These are phyloP conservation scores for Phytophthora quininea DNA, from an alignment of 352 stramenopile genomes.

Conservation along the genomic window DNA sequence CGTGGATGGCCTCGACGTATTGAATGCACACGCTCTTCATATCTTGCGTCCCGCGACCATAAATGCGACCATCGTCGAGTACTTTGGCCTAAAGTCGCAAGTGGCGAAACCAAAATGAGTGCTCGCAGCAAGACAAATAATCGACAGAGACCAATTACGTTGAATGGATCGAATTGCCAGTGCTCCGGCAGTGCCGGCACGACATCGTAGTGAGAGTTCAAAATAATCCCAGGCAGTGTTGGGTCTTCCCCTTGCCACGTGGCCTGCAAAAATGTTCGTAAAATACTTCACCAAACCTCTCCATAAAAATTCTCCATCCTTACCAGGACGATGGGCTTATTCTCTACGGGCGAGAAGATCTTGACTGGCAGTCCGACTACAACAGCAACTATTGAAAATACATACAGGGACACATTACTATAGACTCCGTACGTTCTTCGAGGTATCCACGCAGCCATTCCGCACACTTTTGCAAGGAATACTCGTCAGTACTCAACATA, in stretches of 20 bases:
- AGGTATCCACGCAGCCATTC: constrained; percentile 72
- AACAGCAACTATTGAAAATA: not conserved
- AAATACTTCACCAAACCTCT: not conserved
- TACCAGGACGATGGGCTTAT: constrained; percentile 92
- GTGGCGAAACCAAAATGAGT: no score
- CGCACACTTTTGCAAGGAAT: constrained; percentile 44
- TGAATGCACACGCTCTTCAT: constrained; percentile 97
- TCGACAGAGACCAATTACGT: constrained; percentile 25
- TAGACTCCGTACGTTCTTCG: constrained; percentile 37
- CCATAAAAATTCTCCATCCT: not conserved
- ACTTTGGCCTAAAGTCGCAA: constrained; percentile 57
- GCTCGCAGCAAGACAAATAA: no score
- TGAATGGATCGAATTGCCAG: constrained; percentile 94
- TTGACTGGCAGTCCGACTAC: constrained; percentile 52
- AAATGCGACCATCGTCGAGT: constrained; percentile 91
- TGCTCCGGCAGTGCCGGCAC: constrained; percentile 89
- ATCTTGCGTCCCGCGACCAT: constrained; percentile 94
- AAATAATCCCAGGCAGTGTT: constrained; percentile 88
- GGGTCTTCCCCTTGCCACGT: constrained; percentile 89
- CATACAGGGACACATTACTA: no score
- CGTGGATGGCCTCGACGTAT: constrained; percentile 92
- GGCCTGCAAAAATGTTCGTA: constrained; percentile 27
- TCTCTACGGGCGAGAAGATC: constrained; percentile 60
- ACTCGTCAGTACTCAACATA: not conserved
- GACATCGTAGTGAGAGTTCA: constrained; percentile 98